Base-by-base conservation (phyloP, 345 rosid genomes). In the Adansonia digitata region DNA sequence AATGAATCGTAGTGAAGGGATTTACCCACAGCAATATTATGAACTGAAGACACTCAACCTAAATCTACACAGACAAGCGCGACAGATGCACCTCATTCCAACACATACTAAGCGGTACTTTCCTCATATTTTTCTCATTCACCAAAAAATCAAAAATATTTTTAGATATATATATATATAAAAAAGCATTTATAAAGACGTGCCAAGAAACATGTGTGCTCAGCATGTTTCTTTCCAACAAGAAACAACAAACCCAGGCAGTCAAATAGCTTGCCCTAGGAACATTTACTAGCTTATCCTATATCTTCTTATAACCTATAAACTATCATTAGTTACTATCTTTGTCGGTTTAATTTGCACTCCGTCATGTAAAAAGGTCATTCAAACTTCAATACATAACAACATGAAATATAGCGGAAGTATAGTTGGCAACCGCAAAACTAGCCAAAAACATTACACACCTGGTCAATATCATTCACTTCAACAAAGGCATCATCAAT, bases 401-500 rank as follows among this genome's bases (percentile, higher is more conserved):
- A 39, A 42, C 40, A 69, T 27, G 17, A 46, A 17, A 45, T 40
- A 27, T 24, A 17, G 42, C 22, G 7, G 12, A 64, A 17, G 26
- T 17, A 42, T 18, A 48, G 57, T 10, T 17, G 46, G 8, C 31
- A 43, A 66, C 34, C 40, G 27, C 37, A 27, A 62, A 34, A 20
- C 43, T 8, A 46, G 60, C 35, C 31, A 1, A 18, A 37, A 72
- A 60, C 26, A 66, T 45, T 43, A 79, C 82, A 62, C 70, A 92
- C 99, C 98, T 89, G 88, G 75, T 84, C 89, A 79, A 82, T 48
- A 51, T 88, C 91, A 81, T 86, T 82, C 7, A 82, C 49, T 45
- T 88, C 85, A 45, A 82, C 76, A 82, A 83, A 87, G 13, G 78
- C 86, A 77, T 77, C 87, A 82, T 88, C 88, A 74, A 74, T 78